Conservation (phyloP, 2,329 filamentous ascomycete species). For the Ophiosphaerella herpotricha region DNA sequence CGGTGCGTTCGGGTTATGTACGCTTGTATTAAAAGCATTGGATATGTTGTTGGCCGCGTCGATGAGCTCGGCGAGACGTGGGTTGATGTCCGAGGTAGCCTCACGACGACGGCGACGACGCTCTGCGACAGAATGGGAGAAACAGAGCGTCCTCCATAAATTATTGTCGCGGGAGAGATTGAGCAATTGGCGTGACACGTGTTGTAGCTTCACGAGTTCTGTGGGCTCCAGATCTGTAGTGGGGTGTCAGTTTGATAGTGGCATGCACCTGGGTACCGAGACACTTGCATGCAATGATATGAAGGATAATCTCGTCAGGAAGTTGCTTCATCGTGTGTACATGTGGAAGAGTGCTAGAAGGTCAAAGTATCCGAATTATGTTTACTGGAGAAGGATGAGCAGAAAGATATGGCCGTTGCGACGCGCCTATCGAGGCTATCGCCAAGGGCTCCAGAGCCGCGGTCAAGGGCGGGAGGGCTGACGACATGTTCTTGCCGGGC, state of each 20-base stretch:
- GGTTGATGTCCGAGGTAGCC: conserved; percentile 40
- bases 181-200: conserved; percentile 69
- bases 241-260: background rate
- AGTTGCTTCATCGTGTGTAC: conserved; percentile 28
- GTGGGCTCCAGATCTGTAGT: conserved; percentile 63
- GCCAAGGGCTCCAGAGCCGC: conserved; percentile 12
- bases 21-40: conserved; percentile 24
- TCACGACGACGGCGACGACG: conserved; percentile 57
- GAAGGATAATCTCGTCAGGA: conserved; percentile 50
- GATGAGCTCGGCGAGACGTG: conserved; percentile 50
- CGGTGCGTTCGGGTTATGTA: conserved; percentile 33
- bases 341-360: background rate
- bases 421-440: conserved; percentile 13
- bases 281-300: conserved; percentile 49
- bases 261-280: conserved; percentile 1
- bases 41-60: conserved; percentile 47
- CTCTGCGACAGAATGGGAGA: conserved; percentile 70
- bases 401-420: conserved; percentile 12
- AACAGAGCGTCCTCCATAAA: conserved; percentile 77
- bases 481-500: conserved; percentile 15
- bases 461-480: conserved; percentile 20
- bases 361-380: background rate
- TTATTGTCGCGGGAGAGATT: conserved; percentile 72
- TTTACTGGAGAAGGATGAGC: background rate
- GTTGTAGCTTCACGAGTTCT: conserved; percentile 71